phyloP scores from a whole-genome alignment of 2,329 filamentous ascomycete genomes.

The Dactylellina parvicollis region DNA sequence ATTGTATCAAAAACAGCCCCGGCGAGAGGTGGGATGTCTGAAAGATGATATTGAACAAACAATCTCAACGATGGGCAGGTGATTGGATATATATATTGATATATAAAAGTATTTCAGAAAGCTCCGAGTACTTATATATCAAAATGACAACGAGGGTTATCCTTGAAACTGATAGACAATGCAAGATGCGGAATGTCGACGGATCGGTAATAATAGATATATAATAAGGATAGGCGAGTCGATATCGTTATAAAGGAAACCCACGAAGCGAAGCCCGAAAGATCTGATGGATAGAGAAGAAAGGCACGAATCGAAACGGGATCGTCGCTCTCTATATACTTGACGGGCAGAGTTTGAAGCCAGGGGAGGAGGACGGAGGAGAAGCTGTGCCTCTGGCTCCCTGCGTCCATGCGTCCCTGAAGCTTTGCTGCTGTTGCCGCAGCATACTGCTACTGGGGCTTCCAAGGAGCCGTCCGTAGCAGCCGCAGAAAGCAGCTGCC shows the following conservation, averaged over 20 bases:
- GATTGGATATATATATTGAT: background rate
- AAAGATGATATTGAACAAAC: background rate
- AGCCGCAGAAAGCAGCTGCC: background rate
- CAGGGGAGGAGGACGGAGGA: background rate
- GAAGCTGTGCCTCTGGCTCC: background rate
- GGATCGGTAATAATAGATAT: background rate
- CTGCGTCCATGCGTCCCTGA: background rate
- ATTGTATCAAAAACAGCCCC: background rate
- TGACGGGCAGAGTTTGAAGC: background rate
- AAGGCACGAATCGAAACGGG: background rate
- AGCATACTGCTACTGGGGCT: background rate
- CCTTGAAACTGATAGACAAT: conserved; percentile 7
- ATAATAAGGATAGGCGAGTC: background rate
- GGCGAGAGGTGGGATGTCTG: background rate
- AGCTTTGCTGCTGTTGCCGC: too few species aligned
- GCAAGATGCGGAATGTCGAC: background rate
- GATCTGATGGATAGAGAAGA: background rate
- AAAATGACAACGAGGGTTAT: background rate
- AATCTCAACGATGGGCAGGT: background rate
- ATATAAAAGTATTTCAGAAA: too few species aligned
- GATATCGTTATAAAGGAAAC: background rate
- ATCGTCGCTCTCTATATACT: conserved; percentile 19
- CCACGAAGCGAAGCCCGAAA: background rate
- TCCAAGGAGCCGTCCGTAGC: background rate
- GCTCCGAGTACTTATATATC: background rate